phyloP scores from a whole-genome alignment of 495 filamentous ascomycete genomes.

The Hapsidospora chrysogenum region DNA sequence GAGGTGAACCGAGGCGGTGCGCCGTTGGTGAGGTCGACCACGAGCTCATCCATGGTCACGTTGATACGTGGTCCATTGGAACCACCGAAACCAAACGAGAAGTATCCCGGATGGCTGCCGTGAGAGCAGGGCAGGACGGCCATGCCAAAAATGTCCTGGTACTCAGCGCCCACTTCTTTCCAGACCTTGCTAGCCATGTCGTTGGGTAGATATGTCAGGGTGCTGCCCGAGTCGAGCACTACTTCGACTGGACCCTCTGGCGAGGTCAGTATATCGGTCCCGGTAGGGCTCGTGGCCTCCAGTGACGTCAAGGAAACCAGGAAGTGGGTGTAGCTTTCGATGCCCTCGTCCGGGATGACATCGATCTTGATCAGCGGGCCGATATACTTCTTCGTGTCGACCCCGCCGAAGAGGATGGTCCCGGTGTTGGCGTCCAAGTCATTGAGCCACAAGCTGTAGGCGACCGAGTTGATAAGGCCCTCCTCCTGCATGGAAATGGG shows the following conservation, averaged over 20 bases:
- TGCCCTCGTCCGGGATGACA: slow-evolving; percentile 28
- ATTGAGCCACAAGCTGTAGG: slow-evolving; percentile 85
- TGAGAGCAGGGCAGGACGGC: slow-evolving; percentile 59
- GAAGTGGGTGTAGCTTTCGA: slow-evolving; percentile 41
- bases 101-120: slow-evolving; percentile 38
- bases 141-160: slow-evolving; percentile 21
- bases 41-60: slow-evolving; percentile 60
- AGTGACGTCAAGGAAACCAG: slow-evolving; percentile 54
- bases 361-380: slow-evolving; percentile 58
- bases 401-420: slow-evolving; percentile 58
- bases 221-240: slow-evolving; percentile 80
- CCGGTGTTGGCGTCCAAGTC: slow-evolving; percentile 39
- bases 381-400: slow-evolving; percentile 71
- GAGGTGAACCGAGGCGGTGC: slow-evolving; percentile 20
- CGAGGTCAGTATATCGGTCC: slow-evolving; percentile 32
- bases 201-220: slow-evolving; percentile 69
- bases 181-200: slow-evolving; percentile 48
- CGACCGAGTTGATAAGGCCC: slow-evolving; percentile 59
- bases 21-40: slow-evolving; percentile 41
- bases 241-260: slow-evolving; percentile 41
- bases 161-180: slow-evolving; percentile 49
- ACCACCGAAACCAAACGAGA: slow-evolving; percentile 61
- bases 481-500: slow-evolving; percentile 58
- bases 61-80: slow-evolving; percentile 44
- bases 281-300: slow-evolving; percentile 23